Conservation (phyloP, 2,329 filamentous ascomycete species). For the Cyphellophora europaea region DNA sequence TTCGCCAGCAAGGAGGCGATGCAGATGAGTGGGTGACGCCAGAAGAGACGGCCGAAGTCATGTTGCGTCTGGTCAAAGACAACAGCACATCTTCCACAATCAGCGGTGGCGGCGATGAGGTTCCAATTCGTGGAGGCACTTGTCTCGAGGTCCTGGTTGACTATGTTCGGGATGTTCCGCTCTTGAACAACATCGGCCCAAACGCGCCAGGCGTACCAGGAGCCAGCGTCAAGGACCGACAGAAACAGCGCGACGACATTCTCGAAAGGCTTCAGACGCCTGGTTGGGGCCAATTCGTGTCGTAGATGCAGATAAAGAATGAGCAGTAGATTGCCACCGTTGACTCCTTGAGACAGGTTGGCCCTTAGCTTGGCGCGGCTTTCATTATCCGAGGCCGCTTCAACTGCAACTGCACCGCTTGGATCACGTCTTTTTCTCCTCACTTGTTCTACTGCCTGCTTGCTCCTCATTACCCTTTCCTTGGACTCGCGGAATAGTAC, state of each 20-base stretch:
- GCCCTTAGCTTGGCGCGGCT: too few species aligned
- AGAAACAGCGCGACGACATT: slow-evolving; percentile 37
- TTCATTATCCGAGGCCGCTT: too few species aligned
- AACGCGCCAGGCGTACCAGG: slow-evolving; percentile 39
- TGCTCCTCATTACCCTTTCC: too few species aligned
- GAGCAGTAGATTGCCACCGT: too few species aligned
- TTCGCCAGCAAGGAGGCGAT: slow-evolving; percentile 35
- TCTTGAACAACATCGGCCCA: slow-evolving; percentile 39
- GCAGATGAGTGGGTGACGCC: slow-evolving; percentile 50
- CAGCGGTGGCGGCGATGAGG: slow-evolving; percentile 14
- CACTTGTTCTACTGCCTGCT: too few species aligned
- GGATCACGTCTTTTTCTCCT: too few species aligned
- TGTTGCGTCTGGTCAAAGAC: slow-evolving; percentile 47
- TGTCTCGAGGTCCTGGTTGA: slow-evolving; percentile 48
- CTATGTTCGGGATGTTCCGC: slow-evolving; percentile 40
- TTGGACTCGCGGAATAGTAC: too few species aligned
- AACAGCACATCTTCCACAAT: slow-evolving; percentile 13
- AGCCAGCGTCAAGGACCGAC: slow-evolving; percentile 34
- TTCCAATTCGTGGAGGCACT: slow-evolving; percentile 30
- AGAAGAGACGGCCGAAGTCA: slow-evolving; percentile 50
- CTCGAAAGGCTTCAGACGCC: slow-evolving; percentile 14
- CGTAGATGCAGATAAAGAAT: too few species aligned
- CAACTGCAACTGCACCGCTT: too few species aligned
- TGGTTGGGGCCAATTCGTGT: too few species aligned
- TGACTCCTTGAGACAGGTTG: too few species aligned